These are phyloP conservation scores for Lachnellula subtilissima DNA, from an alignment of 2,329 filamentous ascomycete species.

Conservation along the genomic window DNA sequence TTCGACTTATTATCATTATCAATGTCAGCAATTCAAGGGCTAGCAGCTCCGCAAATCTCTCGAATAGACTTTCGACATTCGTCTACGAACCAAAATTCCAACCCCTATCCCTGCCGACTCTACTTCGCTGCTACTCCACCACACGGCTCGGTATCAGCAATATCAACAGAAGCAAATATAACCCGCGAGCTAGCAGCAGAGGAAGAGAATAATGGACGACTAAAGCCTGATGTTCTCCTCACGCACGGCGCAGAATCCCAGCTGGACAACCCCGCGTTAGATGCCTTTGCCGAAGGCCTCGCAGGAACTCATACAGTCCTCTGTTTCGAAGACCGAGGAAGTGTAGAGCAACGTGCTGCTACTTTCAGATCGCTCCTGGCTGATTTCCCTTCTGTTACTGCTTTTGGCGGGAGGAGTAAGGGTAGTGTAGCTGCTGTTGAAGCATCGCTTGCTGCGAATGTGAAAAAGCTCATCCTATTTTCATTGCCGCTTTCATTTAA, in stretches of 20 bases:
- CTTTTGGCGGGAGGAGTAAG: constrained; percentile 3
- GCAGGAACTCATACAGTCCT: constrained; percentile 1
- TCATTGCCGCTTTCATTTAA: constrained; percentile 2
- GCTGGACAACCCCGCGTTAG: constrained; percentile 2
- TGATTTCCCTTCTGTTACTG: constrained; percentile 2
- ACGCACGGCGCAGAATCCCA: constrained; percentile 3
- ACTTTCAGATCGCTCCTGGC: background rate
- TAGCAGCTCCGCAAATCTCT: constrained; percentile 1
- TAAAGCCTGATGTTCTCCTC: constrained; percentile 1
- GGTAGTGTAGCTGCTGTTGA: constrained; percentile 3
- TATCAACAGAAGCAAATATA: constrained; percentile 1
- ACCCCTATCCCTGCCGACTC: constrained; percentile 1
- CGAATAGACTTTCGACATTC: constrained; percentile 2
- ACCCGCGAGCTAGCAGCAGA: constrained; percentile 1
- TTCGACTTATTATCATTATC: background rate
- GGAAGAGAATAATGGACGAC: constrained; percentile 1
- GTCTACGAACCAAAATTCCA: background rate
- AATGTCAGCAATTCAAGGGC: constrained; percentile 4
- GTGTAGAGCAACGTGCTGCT: constrained; percentile 1
- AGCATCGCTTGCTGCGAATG: background rate
- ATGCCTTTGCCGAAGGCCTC: constrained; percentile 2
- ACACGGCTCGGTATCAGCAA: constrained; percentile 2
- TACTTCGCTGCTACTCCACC: background rate
- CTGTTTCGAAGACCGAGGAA: constrained; percentile 5
- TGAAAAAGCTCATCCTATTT: constrained; percentile 3